Percentiles rank a stretch among this genome's conserved stretches.
Evolutionary conservation across 2,329 filamentous ascomycete genomes (phyloP).

Genomic region (Penicillium sp.): DNA sequence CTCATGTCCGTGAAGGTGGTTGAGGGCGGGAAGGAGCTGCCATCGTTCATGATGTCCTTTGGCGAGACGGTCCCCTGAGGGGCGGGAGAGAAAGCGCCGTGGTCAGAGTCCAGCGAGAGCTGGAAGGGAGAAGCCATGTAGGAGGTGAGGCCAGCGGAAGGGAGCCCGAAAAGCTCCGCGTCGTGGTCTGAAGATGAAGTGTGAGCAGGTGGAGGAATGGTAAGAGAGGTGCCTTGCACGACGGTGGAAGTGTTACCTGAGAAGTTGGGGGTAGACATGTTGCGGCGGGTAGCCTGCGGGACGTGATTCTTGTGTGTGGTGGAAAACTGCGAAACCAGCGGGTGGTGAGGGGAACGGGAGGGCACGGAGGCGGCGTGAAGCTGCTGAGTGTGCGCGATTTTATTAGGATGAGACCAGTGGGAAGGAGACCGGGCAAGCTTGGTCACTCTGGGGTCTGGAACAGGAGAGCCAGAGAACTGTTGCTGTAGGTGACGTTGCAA

Average conservation of each 20-base stretch:
- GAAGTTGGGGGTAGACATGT: constrained; percentile 47
- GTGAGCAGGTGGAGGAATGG: constrained; percentile 21
- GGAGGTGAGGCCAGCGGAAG: constrained; percentile 27
- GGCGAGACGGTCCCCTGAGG: constrained; percentile 74
- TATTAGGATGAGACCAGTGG: constrained; percentile 41
- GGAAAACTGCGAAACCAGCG: constrained; percentile 44
- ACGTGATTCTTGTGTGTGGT: constrained; percentile 36
- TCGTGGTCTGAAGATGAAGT: constrained; percentile 18
- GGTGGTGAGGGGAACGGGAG: constrained; percentile 44
- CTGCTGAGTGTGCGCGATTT: constrained; percentile 37
- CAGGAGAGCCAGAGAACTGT: constrained; percentile 40
- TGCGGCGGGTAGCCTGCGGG: constrained; percentile 35
- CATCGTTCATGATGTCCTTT: constrained; percentile 74
- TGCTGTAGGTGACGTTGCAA: constrained; percentile 40
- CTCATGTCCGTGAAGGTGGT: constrained; percentile 81
- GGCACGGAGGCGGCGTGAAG: constrained; percentile 45
- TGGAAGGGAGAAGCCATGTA: constrained; percentile 24
- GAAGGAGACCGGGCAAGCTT: constrained; percentile 46
- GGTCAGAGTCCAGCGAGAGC: constrained; percentile 23
- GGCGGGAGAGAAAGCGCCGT: constrained; percentile 31
- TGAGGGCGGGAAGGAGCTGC: constrained; percentile 76
- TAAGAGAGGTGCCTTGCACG: constrained; percentile 36
- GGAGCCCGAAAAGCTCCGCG: constrained; percentile 37
- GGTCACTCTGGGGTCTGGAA: constrained; percentile 46
- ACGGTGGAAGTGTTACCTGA: constrained; percentile 35